Percentiles rank a stretch among this genome's conserved stretches.
Conservation (phyloP, 78 protist genomes). For the Polysphondylium violaceum region DNA sequence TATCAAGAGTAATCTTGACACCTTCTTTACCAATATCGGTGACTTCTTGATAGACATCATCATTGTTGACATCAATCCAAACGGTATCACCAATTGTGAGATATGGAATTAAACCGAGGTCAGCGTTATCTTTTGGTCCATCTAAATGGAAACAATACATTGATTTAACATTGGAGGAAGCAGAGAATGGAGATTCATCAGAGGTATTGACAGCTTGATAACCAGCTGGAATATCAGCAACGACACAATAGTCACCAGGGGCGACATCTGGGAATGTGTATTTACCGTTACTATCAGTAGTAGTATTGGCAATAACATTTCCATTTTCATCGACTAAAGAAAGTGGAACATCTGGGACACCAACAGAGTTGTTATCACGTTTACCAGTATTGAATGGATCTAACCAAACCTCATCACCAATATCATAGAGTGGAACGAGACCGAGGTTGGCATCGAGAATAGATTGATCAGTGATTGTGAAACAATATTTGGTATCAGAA, state of each 20-base stretch:
- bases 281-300: neutral
- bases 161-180: neutral
- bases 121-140: neutral
- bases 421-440: neutral
- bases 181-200: neutral
- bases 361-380: neutral
- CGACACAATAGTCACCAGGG: constrained; percentile 46
- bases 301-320: neutral
- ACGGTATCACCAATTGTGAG: neutral
- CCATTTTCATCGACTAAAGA: neutral
- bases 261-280: neutral
- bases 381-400: constrained; percentile 21
- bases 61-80: constrained; percentile 14
- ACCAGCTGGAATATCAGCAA: neutral
- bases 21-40: neutral
- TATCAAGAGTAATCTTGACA: neutral
- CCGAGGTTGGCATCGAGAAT: neutral
- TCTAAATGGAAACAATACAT: neutral
- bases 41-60: neutral
- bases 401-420: constrained; percentile 9
- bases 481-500: neutral
- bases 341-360: neutral
- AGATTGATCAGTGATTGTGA: neutral
- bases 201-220: neutral
- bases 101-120: constrained; percentile 2